Evolutionary conservation across 768 basidiomycete genomes (phyloP), one percentile per base, ranked within the genome.

Genomic region (Mycena rosella): DNA sequence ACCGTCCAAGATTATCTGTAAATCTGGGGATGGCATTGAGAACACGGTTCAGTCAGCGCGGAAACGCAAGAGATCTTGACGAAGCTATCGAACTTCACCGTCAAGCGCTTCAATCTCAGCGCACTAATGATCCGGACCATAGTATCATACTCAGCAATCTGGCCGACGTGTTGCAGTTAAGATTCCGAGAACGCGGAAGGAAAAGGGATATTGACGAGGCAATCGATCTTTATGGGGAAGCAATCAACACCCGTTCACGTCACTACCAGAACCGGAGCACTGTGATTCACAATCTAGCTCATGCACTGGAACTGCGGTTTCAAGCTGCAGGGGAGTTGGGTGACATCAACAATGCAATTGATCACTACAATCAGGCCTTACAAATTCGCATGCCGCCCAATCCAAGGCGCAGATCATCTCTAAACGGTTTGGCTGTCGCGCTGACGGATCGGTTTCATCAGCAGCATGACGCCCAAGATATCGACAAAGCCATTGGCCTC

Each of bases 301-400:
- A 40, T 56, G 55, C 55, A 42, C 40, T 56, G 52, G 52, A 54
- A 14, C 55, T 56, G 24, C 55, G 52, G 32, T 54, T 54, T 54
- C 32, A 20, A 36, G 17, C 34, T 2, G 52, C 27, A 14, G 29
- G 17, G 52, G 32, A 54, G 27, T 36, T 54, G 24, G 27, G n/a
- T 4, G 55, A 57, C 38, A 57, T 57, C 13, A 44, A 57, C 29
- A 40, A 20, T 15, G 22, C 38, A 9, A n/a, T 57, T 44, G 38
- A 42, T 26, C 26, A 57, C 38, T 38, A 27, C 55, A 57, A 44
- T 4, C 38, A 57, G 15, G 38, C 38, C 8, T 38, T 38, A 14
- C 10, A 38, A 38, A 10, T 38, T 38, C 38, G 38, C 38, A 38
- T 38, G 38, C 38, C 38, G 38, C 38, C 38, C 38, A 38, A 38